Evolutionary conservation across 2,329 filamentous ascomycete genomes (phyloP), one percentile per base, ranked within the genome.

Genomic region (Sporothrix pallida): DNA sequence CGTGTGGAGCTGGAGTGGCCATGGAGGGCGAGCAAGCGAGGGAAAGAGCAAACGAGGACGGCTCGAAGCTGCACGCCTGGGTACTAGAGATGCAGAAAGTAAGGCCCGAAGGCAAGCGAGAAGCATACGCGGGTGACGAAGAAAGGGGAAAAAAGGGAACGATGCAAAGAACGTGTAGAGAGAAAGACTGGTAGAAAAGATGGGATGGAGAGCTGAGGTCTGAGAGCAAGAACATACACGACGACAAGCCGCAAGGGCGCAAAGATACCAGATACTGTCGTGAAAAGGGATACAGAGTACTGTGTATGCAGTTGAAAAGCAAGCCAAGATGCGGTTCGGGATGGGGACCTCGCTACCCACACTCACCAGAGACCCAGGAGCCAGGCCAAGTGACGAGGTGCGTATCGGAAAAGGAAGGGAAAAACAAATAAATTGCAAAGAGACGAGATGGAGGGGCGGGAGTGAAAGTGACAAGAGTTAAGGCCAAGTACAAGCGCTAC

Each of bases 131-230:
- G 46, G 63, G 31, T 17, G 63, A 37, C 20, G 46, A 52, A 6
- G 7, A 68, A 37, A 37, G 31, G 31, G 31, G 31, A 37, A 37
- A 37, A 37, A 37, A 37, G 31, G 31, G 46, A 68, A 52, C 23
- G 46, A n/a, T 37, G 23, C 8, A 20, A 37, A 52, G 63, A 52
- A 20, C 23, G 23, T 9, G n/a, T 8, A 31, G 46, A 62, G 23
- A 37, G 7, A 37, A 37, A 37, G 31, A 37, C 31, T 37, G 31
- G 31, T 37, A 37, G 31, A 68, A 67, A 52, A 52, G 44, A 52
- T 68, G 63, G 15, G 63, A 68, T 37, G 63, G 46, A 31, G 20
- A 15, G 23, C 13, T 50, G 46, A 68, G 46, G 63, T 37, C 20
- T 46, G 63, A 37, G 63, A 68, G 46, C 63, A 46, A 42, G 20